Evolutionary conservation across 2,329 filamentous ascomycete genomes (phyloP).

Genomic region (Arthroderma uncinatum): DNA sequence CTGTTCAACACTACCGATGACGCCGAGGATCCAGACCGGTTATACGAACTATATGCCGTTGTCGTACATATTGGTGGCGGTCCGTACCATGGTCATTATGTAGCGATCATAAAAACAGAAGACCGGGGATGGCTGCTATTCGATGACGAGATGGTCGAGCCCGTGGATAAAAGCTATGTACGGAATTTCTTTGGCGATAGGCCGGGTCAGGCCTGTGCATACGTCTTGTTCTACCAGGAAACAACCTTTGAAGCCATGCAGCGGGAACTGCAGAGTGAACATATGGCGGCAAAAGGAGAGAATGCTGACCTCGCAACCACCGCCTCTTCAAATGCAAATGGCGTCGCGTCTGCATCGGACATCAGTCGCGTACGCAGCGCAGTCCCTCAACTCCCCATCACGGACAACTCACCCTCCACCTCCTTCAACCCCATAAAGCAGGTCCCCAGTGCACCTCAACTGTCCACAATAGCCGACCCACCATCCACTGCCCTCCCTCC

Average conservation of each 20-base stretch:
- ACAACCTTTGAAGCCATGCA: constrained; percentile 58
- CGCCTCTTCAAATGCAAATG: constrained; percentile 23
- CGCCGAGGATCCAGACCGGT: constrained; percentile 77
- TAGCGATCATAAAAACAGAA: constrained; percentile 94
- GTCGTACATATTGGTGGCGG: constrained; percentile 96
- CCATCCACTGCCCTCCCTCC: constrained; percentile 8
- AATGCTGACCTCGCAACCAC: constrained; percentile 38
- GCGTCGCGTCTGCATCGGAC: constrained; percentile 22
- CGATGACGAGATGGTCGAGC: constrained; percentile 97
- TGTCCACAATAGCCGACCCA: constrained; percentile 35
- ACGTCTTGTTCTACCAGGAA: constrained; percentile 96
- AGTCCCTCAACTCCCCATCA: constrained; percentile 23
- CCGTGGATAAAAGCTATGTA: constrained; percentile 92
- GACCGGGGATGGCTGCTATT: constrained; percentile 94
- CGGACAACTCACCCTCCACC: constrained; percentile 17
- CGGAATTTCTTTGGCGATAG: constrained; percentile 95
- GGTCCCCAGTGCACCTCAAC: constrained; percentile 35
- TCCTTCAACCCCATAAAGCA: constrained; percentile 24
- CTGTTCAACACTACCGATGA: constrained; percentile 97
- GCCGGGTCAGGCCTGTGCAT: constrained; percentile 81
- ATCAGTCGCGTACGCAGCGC: constrained; percentile 33
- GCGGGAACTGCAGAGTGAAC: constrained; percentile 75
- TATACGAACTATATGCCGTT: constrained; percentile 95
- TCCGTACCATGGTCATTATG: constrained; percentile 94
- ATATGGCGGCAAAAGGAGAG: constrained; percentile 33